Evolutionary conservation across 2,329 filamentous ascomycete genomes (phyloP).

Genomic region (Fusarium clavum): DNA sequence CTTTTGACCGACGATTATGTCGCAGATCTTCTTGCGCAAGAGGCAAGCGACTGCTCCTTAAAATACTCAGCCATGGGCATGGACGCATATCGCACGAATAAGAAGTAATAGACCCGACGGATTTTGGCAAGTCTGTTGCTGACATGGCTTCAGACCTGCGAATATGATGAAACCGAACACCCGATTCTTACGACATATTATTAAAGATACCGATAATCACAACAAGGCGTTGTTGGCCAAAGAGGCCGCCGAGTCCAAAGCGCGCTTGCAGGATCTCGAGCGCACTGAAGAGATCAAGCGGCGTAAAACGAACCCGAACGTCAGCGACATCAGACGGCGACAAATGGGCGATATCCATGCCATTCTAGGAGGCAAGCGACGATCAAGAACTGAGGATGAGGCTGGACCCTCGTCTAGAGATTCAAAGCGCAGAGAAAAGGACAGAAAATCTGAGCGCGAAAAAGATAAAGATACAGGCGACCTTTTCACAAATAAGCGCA

Average conservation of each 20-base stretch:
- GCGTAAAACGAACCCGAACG: slow-evolving; percentile 58
- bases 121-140: slow-evolving; percentile 28
- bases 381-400: slow-evolving; percentile 43
- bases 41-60: slow-evolving; percentile 78
- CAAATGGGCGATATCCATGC: slow-evolving; percentile 72
- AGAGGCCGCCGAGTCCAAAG: slow-evolving; percentile 82
- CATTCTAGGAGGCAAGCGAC: slow-evolving; percentile 62
- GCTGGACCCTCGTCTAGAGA: slow-evolving; percentile 33
- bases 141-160: slow-evolving; percentile 62
- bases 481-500: slow-evolving; percentile 35
- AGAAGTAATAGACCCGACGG: slow-evolving; percentile 57
- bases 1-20: slow-evolving; percentile 81
- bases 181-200: slow-evolving; percentile 86
- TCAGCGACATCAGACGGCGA: slow-evolving; percentile 64
- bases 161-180: slow-evolving; percentile 90
- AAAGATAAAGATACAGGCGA: slow-evolving; percentile 30
- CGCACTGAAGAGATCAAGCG: slow-evolving; percentile 59
- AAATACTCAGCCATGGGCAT: slow-evolving; percentile 81
- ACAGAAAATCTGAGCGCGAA: slow-evolving; percentile 13
- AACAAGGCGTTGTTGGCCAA: slow-evolving; percentile 88
- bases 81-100: slow-evolving; percentile 67
- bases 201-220: slow-evolving; percentile 87
- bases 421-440: slow-evolving; percentile 22
- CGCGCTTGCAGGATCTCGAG: slow-evolving; percentile 73
- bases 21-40: slow-evolving; percentile 80